Percentiles rank a stretch among this genome's conserved stretches.
Conservation (phyloP, 176 grass and related monocot species). For the Rhynchospora pubera region DNA sequence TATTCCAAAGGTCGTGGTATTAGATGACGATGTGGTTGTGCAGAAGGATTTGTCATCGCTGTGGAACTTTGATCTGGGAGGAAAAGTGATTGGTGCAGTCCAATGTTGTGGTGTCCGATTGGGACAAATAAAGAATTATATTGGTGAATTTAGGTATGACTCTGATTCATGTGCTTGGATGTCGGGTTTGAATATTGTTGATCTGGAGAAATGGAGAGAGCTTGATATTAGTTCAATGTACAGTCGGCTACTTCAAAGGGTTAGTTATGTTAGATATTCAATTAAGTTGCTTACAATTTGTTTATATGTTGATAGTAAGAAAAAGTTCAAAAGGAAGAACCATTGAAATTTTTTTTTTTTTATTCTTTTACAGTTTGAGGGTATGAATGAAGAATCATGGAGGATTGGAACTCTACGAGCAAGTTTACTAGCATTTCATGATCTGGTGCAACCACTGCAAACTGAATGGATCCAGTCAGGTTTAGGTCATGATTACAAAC, state of each 20-base stretch:
- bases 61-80: constrained; percentile 63
- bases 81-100: constrained; percentile 56
- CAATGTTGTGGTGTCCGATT: constrained; percentile 54
- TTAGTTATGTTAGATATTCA: constrained; percentile 27
- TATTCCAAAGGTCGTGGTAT: constrained; percentile 53
- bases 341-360: constrained; percentile 11
- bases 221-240: constrained; percentile 39
- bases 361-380: constrained; percentile 36
- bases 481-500: constrained; percentile 63
- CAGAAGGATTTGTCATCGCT: constrained; percentile 60
- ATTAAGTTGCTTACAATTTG: background rate
- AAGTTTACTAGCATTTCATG: constrained; percentile 52
- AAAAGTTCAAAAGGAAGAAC: background rate
- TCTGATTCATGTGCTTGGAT: constrained; percentile 59
- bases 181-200: constrained; percentile 62
- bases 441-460: constrained; percentile 44
- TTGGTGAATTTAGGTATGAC: constrained; percentile 36
- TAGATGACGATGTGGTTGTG: constrained; percentile 80
- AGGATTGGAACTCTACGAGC: constrained; percentile 40
- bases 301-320: background rate
- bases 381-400: constrained; percentile 35
- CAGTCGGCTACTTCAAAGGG: constrained; percentile 38
- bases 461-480: constrained; percentile 37
- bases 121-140: constrained; percentile 39
- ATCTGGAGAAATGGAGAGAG: constrained; percentile 71